Evolutionary conservation across 495 filamentous ascomycete species (phyloP).

Genomic region (Lichina pygmaea): DNA sequence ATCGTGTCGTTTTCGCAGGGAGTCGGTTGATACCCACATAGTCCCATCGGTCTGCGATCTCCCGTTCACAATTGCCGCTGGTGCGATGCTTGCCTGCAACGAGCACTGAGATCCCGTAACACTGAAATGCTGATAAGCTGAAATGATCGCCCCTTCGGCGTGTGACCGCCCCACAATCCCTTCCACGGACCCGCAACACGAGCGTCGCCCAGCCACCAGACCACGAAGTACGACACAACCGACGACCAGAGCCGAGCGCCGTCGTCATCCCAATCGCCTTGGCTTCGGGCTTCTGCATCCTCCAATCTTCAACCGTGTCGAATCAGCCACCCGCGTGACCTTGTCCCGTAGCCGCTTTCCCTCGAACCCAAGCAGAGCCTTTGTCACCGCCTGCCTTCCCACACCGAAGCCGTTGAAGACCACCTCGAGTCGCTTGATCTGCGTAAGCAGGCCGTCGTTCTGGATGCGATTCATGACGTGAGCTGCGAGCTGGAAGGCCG

Average conservation of each 20-base stretch:
- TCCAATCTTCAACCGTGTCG: constrained; percentile 80
- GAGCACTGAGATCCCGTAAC: too few relatives aligned
- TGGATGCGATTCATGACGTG: constrained; percentile 55
- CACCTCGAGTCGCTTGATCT: constrained; percentile 45
- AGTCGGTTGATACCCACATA: too few relatives aligned
- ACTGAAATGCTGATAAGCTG: too few relatives aligned
- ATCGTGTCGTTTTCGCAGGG: too few relatives aligned
- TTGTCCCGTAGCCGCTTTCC: constrained; percentile 41
- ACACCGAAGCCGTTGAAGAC: constrained; percentile 56
- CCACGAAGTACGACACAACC: too few relatives aligned
- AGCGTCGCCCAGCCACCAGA: too few relatives aligned
- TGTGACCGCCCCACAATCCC: constrained; percentile 5
- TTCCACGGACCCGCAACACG: too few relatives aligned
- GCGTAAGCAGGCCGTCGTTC: constrained; percentile 33
- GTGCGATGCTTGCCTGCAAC: too few relatives aligned
- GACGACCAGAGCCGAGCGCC: too few relatives aligned
- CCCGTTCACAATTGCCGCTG: too few relatives aligned
- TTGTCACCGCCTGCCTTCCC: constrained; percentile 68
- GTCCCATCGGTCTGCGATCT: too few relatives aligned
- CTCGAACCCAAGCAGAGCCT: constrained; percentile 67
- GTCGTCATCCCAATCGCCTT: constrained; percentile 47
- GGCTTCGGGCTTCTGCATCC: constrained; percentile 61
- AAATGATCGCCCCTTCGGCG: constrained; percentile 8
- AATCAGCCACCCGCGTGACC: constrained; percentile 53
- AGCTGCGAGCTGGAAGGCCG: constrained; percentile 70